Percentiles rank a stretch among this genome's conserved stretches.
These are phyloP conservation scores for Cladosporium cucumerinum DNA, from an alignment of 2,329 filamentous ascomycete species.

Conservation along the genomic window DNA sequence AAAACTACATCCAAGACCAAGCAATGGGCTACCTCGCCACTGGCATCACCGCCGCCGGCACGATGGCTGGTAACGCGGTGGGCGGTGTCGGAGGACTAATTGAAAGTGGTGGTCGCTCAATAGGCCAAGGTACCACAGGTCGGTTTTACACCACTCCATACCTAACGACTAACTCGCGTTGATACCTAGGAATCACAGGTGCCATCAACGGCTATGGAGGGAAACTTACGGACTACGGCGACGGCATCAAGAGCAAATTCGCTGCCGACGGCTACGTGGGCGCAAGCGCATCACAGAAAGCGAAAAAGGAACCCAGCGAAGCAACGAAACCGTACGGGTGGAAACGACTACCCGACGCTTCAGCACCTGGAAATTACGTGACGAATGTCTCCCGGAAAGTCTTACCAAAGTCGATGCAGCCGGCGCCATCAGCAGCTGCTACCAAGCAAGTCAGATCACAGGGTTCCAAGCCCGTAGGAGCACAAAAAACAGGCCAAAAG, in stretches of 20 bases:
- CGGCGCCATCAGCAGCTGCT: constrained; percentile 4
- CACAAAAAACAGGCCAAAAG: constrained; percentile 16
- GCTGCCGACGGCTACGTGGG: constrained; percentile 31
- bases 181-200: constrained; percentile 33
- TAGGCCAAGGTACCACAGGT: constrained; percentile 34
- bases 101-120: constrained; percentile 32
- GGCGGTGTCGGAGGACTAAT: constrained; percentile 35
- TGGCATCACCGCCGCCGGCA: constrained; percentile 37
- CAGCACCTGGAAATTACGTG: constrained; percentile 9
- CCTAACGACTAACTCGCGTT: constrained; percentile 20
- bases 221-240: constrained; percentile 36
- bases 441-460: constrained; percentile 9
- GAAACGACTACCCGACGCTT: constrained; percentile 16
- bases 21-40: constrained; percentile 32
- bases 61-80: constrained; percentile 38
- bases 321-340: constrained; percentile 17
- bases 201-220: constrained; percentile 33
- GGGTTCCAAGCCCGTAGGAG: constrained; percentile 1
- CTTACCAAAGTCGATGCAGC: constrained; percentile 1
- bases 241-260: constrained; percentile 30
- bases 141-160: constrained; percentile 17
- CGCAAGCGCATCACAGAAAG: constrained; percentile 13
- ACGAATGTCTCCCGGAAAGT: constrained; percentile 15
- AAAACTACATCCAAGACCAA: constrained; percentile 33
- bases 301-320: constrained; percentile 14